These are phyloP conservation scores for Fusarium neocosmosporiellum DNA, from an alignment of 2,329 filamentous ascomycete species.

Conservation along the genomic window DNA sequence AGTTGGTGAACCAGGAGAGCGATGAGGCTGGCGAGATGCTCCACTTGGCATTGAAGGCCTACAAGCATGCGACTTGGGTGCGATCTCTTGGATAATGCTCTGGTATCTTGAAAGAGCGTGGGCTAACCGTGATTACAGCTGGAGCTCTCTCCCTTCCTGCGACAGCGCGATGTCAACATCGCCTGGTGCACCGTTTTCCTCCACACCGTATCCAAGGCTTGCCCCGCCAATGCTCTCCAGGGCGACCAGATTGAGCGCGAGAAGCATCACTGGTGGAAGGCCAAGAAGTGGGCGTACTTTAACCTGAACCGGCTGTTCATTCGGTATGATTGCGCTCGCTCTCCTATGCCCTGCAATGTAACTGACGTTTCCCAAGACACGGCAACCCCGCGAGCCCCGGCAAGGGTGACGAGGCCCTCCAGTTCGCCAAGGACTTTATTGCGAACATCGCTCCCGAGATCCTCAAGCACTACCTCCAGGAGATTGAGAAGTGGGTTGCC, in stretches of 20 bases:
- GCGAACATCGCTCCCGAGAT: slow-evolving; percentile 94
- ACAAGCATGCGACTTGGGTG: slow-evolving; percentile 98
- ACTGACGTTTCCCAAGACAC: slow-evolving; percentile 68
- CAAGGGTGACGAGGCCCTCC: slow-evolving; percentile 79
- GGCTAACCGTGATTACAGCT: slow-evolving; percentile 67
- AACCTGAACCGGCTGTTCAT: slow-evolving; percentile 97
- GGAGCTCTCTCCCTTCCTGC: slow-evolving; percentile 82
- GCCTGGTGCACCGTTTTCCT: slow-evolving; percentile 98
- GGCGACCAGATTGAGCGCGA: slow-evolving; percentile 87
- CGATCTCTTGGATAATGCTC: slow-evolving; percentile 21
- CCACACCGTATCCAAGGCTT: slow-evolving; percentile 85
- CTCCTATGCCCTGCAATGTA: neutral
- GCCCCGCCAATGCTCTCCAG: slow-evolving; percentile 85
- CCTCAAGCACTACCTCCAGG: slow-evolving; percentile 90
- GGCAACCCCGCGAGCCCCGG: slow-evolving; percentile 84
- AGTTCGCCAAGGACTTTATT: slow-evolving; percentile 92
- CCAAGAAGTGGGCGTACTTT: slow-evolving; percentile 99
- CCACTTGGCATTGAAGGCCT: slow-evolving; percentile 92
- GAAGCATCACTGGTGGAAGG: slow-evolving; percentile 98
- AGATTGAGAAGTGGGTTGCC: slow-evolving; percentile 97
- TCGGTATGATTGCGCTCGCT: slow-evolving; percentile 64
- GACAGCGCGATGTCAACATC: slow-evolving; percentile 84
- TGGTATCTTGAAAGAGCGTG: neutral
- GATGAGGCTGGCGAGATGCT: slow-evolving; percentile 97
- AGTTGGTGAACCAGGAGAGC: slow-evolving; percentile 89